These are phyloP conservation scores for Alliaria petiolata DNA, from an alignment of 345 rosid species.

Conservation along the genomic window DNA sequence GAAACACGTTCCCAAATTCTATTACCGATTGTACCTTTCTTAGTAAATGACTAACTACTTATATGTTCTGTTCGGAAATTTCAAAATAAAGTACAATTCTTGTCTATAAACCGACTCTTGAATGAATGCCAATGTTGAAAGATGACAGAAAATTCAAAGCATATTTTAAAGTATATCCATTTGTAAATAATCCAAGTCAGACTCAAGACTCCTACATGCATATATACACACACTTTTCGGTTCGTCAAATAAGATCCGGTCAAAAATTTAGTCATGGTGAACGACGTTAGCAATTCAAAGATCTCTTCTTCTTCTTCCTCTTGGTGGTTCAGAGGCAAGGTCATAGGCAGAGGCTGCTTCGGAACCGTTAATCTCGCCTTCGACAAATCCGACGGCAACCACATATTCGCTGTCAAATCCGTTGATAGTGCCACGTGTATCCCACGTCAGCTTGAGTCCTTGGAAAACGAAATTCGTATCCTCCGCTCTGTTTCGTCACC, in stretches of 20 bases:
- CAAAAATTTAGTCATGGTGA: not conserved
- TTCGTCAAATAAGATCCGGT: not conserved
- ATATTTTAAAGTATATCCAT: not conserved
- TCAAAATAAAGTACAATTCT: not conserved
- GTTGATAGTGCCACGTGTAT: slow-evolving; percentile 32
- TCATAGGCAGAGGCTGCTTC: slow-evolving; percentile 51
- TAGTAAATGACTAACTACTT: not conserved
- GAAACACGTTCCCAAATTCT: not conserved
- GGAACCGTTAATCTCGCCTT: slow-evolving; percentile 52
- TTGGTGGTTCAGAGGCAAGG: slow-evolving; percentile 40
- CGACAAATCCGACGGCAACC: slow-evolving; percentile 15
- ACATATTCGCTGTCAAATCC: slow-evolving; percentile 55
- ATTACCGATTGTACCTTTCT: not conserved
- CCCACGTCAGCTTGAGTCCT: slow-evolving; percentile 31
- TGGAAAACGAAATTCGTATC: slow-evolving; percentile 57
- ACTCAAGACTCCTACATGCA: not conserved
- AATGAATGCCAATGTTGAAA: not conserved
- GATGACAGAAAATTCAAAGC: not conserved
- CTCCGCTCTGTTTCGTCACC: slow-evolving; percentile 41
- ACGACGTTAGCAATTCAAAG: not conserved
- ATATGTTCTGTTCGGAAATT: not conserved
- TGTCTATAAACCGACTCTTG: not conserved
- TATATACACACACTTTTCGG: not conserved
- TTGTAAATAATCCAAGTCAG: not conserved
- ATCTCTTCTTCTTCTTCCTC: not conserved